Conservation (phyloP, 2,329 filamentous ascomycete genomes). For the Ophiostoma sp. region DNA sequence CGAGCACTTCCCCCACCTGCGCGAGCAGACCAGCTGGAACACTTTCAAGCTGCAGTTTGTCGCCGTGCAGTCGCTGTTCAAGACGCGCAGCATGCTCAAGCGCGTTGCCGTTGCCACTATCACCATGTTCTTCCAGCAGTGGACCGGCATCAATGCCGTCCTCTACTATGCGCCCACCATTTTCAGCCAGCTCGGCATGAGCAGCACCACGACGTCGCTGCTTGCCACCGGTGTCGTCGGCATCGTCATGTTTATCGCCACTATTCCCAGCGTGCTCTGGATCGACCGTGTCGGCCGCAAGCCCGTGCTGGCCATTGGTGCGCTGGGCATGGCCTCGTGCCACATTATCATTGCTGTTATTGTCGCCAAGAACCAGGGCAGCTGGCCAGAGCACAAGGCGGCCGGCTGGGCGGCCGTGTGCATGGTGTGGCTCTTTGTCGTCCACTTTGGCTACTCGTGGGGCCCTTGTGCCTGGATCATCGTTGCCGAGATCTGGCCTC, state of each 20-base stretch:
- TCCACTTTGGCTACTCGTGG: slow-evolving; percentile 73
- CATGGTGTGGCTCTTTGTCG: slow-evolving; percentile 70
- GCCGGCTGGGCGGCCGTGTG: slow-evolving; percentile 64
- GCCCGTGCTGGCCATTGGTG: slow-evolving; percentile 57
- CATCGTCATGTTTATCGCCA: slow-evolving; percentile 64
- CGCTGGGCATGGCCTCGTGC: slow-evolving; percentile 63
- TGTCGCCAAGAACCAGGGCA: slow-evolving; percentile 56
- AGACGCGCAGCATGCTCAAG: slow-evolving; percentile 60
- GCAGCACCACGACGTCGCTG: slow-evolving; percentile 47
- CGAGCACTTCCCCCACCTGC: slow-evolving; percentile 62
- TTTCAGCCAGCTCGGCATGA: slow-evolving; percentile 61
- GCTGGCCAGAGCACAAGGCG: slow-evolving; percentile 52
- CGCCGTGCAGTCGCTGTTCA: slow-evolving; percentile 60
- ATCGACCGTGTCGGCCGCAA: slow-evolving; percentile 61
- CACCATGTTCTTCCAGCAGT: slow-evolving; percentile 58
- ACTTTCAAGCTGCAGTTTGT: slow-evolving; percentile 65
- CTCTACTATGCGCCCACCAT: slow-evolving; percentile 68
- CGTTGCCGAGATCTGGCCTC: slow-evolving; percentile 68
- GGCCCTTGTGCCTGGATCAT: slow-evolving; percentile 71
- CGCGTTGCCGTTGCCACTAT: slow-evolving; percentile 59
- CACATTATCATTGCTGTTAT: slow-evolving; percentile 69
- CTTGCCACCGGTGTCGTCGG: slow-evolving; percentile 68
- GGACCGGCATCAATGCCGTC: slow-evolving; percentile 51
- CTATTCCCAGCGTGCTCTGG: slow-evolving; percentile 61
- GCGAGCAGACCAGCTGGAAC: slow-evolving; percentile 56